phyloP scores from a whole-genome alignment of 73 alveolate genomes.

The Paramecium sonneborni region DNA sequence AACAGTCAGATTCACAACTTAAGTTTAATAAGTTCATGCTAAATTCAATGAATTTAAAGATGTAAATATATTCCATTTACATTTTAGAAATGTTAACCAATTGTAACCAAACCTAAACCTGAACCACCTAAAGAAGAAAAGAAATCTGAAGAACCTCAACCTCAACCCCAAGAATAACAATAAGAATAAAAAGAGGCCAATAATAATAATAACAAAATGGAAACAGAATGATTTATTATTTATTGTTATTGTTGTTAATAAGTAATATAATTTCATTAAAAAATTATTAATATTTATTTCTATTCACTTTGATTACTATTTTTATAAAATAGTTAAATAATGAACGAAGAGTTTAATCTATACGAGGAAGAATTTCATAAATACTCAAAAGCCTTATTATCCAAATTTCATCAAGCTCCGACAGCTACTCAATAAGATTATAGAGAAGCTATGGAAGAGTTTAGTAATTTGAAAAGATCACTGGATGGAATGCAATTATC shows the following conservation, averaged over 20 bases:
- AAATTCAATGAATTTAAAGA: slow-evolving; percentile 15
- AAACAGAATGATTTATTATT: slow-evolving; percentile 28
- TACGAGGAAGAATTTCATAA: slow-evolving; percentile 40
- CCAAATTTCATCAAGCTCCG: slow-evolving; percentile 13
- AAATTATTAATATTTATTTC: no score
- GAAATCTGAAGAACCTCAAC: slow-evolving; percentile 55
- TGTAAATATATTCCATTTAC: not conserved
- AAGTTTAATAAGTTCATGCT: not conserved
- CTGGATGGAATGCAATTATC: not conserved
- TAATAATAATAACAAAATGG: not conserved
- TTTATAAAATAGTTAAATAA: not conserved
- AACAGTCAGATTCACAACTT: slow-evolving; percentile 2
- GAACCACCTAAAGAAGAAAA: slow-evolving; percentile 51
- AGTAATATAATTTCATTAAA: not conserved
- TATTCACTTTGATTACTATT: not conserved
- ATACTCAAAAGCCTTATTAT: not conserved
- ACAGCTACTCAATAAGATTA: not conserved
- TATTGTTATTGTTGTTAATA: not conserved
- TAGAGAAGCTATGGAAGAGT: slow-evolving; percentile 7
- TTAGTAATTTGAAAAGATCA: not conserved
- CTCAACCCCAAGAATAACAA: slow-evolving; percentile 40
- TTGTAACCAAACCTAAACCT: slow-evolving; percentile 61
- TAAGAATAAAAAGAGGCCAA: not conserved
- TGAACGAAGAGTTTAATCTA: slow-evolving; percentile 3
- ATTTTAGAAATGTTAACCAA: slow-evolving; percentile 38